Base-by-base conservation (phyloP, 1,139 yeast species). In the Taphrina pruni region DNA sequence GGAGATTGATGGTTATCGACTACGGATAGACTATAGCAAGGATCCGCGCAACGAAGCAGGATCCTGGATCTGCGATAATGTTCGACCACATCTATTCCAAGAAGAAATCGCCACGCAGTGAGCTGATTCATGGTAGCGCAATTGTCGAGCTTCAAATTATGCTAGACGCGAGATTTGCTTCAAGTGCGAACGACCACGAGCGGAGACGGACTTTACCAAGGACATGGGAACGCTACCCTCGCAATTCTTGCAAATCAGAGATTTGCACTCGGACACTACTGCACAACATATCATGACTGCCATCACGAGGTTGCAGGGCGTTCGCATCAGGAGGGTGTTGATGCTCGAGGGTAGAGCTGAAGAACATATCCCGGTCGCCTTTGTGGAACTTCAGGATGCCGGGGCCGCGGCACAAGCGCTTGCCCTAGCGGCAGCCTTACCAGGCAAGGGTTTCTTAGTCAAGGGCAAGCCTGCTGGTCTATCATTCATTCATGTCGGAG, bases 401-500 rank as follows among this genome's bases (percentile, higher is more conserved):
- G 71, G 57, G n/a, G 74, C 66, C 14, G 65, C 70, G 12, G 69
- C 71, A 8, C 48, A 56, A 14, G 72, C 70, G 8, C 54, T 72
- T 9, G 67, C 64, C 12, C 21, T 17, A 32, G 51, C 56, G 9
- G 39, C 45, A 26, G 52, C 57, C 26, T 21, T 48, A 21, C 52
- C 61, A 32, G 56, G 35, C 17, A 65, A 62, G 32, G 68, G 69
- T 6, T 69, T 70, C 41, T 48, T 69, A 11, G 60, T 72, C 39
- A 60, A 62, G 32, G 71, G 70, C 43, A 39, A 56, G 32, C 48
- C 50, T 4, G 69, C 71, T 12, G 43, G 45, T 9, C 60, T 66
- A 48, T 64, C 67, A 20, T 72, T 62, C 52, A 71, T 72, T 17
- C 74, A 72, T 54, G 70, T 71, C 1, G 74, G 74, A n/a, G 74